phyloP scores from a whole-genome alignment of 2,329 filamentous ascomycete species.

The Fusarium pilosicola region DNA sequence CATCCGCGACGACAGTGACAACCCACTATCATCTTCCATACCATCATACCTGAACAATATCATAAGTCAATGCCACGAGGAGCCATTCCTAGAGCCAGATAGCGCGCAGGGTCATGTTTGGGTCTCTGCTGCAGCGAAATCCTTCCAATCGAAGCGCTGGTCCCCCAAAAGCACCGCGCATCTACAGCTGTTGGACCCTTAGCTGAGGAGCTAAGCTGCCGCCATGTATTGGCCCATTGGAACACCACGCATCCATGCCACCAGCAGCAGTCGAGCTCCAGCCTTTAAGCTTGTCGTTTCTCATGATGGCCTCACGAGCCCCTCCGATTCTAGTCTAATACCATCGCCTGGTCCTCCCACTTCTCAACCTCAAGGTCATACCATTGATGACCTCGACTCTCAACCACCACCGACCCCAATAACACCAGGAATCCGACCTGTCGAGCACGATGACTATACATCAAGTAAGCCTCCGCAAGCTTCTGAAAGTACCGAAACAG shows the following conservation, averaged over 20 bases:
- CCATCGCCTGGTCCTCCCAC: slow-evolving; percentile 25
- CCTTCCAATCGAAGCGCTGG: slow-evolving; percentile 22
- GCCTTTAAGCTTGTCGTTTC: slow-evolving; percentile 62
- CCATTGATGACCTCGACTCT: slow-evolving; percentile 49
- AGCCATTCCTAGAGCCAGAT: slow-evolving; percentile 19
- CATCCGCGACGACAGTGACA: slow-evolving; percentile 25
- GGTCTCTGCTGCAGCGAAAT: slow-evolving; percentile 29
- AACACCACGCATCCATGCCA: slow-evolving; percentile 84
- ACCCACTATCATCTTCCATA: slow-evolving; percentile 23
- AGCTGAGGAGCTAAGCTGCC: slow-evolving; percentile 44
- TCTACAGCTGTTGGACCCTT: slow-evolving; percentile 25
- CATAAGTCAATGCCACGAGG: slow-evolving; percentile 39
- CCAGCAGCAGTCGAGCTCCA: slow-evolving; percentile 71
- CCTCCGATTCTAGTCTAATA: slow-evolving; percentile 43
- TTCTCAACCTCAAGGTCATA: slow-evolving; percentile 40
- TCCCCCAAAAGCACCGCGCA: slow-evolving; percentile 32
- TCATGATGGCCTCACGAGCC: slow-evolving; percentile 67
- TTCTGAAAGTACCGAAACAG: slow-evolving; percentile 42
- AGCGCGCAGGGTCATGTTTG: slow-evolving; percentile 43
- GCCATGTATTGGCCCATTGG: slow-evolving; percentile 93
- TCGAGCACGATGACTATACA: slow-evolving; percentile 62
- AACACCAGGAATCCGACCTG: slow-evolving; percentile 67
- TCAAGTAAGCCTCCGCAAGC: slow-evolving; percentile 37
- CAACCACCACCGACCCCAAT: slow-evolving; percentile 57
- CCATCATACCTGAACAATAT: slow-evolving; percentile 21